Percentiles rank a stretch among this genome's conserved stretches.
Conservation (phyloP, 305 asterid species). For the Fraxinus latifolia region DNA sequence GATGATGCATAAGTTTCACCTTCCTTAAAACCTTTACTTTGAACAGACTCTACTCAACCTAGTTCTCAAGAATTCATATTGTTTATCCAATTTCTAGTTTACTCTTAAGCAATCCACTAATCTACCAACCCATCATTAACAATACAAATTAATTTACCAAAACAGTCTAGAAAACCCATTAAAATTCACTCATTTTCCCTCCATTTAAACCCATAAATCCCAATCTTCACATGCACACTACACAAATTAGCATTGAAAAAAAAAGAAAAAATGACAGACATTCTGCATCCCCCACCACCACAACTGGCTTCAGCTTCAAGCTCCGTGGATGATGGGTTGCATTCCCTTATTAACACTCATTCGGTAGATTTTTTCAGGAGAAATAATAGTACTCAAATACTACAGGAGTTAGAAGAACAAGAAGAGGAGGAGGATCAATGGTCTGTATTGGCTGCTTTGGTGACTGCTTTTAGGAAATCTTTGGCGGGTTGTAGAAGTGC, state of each 20-base stretch:
- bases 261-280: constrained; percentile 33
- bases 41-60: constrained; percentile 54
- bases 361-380: constrained; percentile 52
- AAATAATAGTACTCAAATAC: constrained; percentile 26
- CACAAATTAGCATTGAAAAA: background rate
- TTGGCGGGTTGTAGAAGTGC: constrained; percentile 44
- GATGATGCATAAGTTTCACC: constrained; percentile 43
- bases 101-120: background rate
- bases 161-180: constrained; percentile 18
- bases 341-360: constrained; percentile 33
- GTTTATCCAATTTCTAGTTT: background rate
- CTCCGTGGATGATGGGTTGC: constrained; percentile 58
- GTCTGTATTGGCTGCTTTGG: constrained; percentile 44
- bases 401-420: constrained; percentile 20
- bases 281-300: constrained; percentile 34
- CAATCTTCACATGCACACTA: constrained; percentile 46
- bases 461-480: constrained; percentile 54
- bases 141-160: background rate
- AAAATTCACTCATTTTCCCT: background rate
- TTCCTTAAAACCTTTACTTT: constrained; percentile 50
- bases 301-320: constrained; percentile 42
- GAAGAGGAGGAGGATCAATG: constrained; percentile 33
- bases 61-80: constrained; percentile 9
- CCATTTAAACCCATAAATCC: constrained; percentile 4
- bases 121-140: constrained; percentile 48